Evolutionary conservation across 2,329 filamentous ascomycete genomes (phyloP), one percentile per base, ranked within the genome.

Genomic region (Ophiostoma ulmi): DNA sequence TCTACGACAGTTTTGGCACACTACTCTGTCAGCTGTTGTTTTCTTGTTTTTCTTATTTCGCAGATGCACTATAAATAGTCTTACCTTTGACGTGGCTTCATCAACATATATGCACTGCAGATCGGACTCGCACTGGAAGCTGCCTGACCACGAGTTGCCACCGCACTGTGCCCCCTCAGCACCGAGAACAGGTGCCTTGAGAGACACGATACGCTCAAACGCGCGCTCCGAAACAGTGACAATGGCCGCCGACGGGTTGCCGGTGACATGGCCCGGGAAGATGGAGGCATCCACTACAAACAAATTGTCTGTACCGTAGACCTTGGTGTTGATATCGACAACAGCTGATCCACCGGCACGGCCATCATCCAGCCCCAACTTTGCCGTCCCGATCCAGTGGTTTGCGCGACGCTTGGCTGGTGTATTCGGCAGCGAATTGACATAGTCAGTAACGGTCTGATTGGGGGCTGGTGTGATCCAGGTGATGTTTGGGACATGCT

Each of bases 231-330:
- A 22, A 13, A 58, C 52, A 22, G 52, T 58, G n/a, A 58, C 52
- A 58, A 58, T 58, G 22, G 52, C 52, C 22, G 52, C 52, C 5
- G 52, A 26, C n/a, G 52, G 52, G n/a, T 58, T 58, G 52, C 52
- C 52, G 11, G 52, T 58, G 52, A 58, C 52, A 58, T 58, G 52
- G 22, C 52, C 52, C 8, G 52, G 52, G 52, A 58, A 58, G 11
- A 58, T 58, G 11, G 52, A 58, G n/a, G 52, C 52, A 58, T 58
- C 52, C 8, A 58, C 52, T 1, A 58, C 20, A 26, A 58, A 58
- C 52, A 58, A 14, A 78, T 91, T 90, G 75, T 90, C 87, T 0
- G 86, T 90, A 52, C 88, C 88, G 75, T 87, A 90, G 6, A 91
- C 87, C 78, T 85, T 86, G 71, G 87, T 85, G 78, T 90, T 81